Base-by-base conservation (phyloP, 2,329 filamentous ascomycete genomes). In the Clonostachys byssicola region DNA sequence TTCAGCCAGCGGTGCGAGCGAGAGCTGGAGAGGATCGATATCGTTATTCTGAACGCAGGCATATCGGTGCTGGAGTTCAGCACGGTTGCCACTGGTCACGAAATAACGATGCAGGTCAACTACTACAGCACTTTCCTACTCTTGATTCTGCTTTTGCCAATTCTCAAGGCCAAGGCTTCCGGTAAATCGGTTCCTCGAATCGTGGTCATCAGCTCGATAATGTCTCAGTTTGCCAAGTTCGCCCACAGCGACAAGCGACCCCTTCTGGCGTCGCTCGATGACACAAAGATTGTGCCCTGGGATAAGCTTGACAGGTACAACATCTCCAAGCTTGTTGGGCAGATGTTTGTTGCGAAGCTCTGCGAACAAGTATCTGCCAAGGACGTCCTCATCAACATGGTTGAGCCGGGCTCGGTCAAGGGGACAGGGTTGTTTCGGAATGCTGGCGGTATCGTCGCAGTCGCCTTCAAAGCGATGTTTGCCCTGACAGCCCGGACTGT, bases 1-100 rank as follows among this genome's bases (percentile, higher is more conserved):
- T 76, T 78, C 51, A 63, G 56, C 4, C 36, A 39, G 4, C 14
- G 36, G 36, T 30, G 23, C 4, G 23, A 30, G 23, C 9, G 23
- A 10, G 59, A 42, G 2, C 60, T 74, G 2, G 33, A 56, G 0
- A 61, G 65, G 14, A 51, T 78, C 12, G 71, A 78, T 51, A 65
- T 73, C 13, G 65, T 58, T 8, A 61, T 78, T 35, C 59, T 74
- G 5, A 77, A 76, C 49, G 73, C 72, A 3, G 74, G 66, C 0
- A 34, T 71, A 5, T 46, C 34, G 17, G 55, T 52, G 6, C 35
- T 40, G 3, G 34, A 48, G 5, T 61, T 60, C 51, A 51, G 49
- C 13, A 46, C 46, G 5, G 47, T 54, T 18, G 45, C 58, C 18
- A 70, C 62, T 1, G 61, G 70, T 5, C 66, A 72, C 47, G 68